Evolutionary conservation across 768 basidiomycete genomes (phyloP).

Genomic region (Lepiota subincarnata): DNA sequence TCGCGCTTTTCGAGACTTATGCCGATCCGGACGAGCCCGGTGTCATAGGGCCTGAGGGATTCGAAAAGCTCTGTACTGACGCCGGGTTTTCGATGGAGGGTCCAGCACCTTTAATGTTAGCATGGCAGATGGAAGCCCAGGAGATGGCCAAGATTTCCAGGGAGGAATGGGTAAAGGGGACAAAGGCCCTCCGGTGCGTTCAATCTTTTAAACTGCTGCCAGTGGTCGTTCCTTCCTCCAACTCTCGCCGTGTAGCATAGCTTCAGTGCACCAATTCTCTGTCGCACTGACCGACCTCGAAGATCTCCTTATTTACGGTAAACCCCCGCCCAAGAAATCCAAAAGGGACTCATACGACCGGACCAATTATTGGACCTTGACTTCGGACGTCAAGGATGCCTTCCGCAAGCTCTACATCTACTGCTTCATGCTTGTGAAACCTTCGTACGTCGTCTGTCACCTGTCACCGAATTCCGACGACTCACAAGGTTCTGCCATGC

Average conservation of each 20-base stretch:
- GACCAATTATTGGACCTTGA: constrained; percentile 45
- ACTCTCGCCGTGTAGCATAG: constrained; percentile 24
- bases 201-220: background rate
- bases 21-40: constrained; percentile 51
- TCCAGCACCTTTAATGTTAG: constrained; percentile 62
- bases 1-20: constrained; percentile 57
- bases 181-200: constrained; percentile 33
- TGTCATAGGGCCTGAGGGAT: constrained; percentile 69
- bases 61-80: constrained; percentile 67
- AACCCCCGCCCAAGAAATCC: constrained; percentile 36
- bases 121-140: constrained; percentile 68
- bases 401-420: constrained; percentile 68
- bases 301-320: constrained; percentile 50
- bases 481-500: background rate
- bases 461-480: background rate
- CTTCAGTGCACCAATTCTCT: constrained; percentile 45
- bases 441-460: constrained; percentile 46
- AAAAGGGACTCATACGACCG: constrained; percentile 54
- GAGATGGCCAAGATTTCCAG: constrained; percentile 72
- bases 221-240: constrained; percentile 2
- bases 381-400: constrained; percentile 42
- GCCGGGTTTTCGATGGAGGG: constrained; percentile 73
- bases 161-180: constrained; percentile 68
- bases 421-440: constrained; percentile 68
- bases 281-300: constrained; percentile 58